phyloP scores from a whole-genome alignment of 2,329 filamentous ascomycete species.

The Nemania abortiva region DNA sequence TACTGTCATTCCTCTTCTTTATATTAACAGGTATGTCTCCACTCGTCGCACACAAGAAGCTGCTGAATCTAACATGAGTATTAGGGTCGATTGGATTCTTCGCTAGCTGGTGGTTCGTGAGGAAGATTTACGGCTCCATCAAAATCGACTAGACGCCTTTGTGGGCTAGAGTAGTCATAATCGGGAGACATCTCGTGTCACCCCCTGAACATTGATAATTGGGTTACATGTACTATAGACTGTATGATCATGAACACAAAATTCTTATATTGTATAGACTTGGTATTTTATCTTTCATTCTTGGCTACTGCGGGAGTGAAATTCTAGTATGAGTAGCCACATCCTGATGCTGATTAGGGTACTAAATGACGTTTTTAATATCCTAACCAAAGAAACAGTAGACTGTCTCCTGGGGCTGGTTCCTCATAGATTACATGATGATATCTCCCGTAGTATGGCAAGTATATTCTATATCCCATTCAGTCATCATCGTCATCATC shows the following conservation, averaged over 20 bases:
- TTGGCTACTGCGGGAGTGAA: background rate
- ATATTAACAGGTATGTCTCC: conserved; percentile 84
- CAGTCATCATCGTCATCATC: conserved; percentile 60
- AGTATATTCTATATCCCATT: background rate
- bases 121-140: conserved; percentile 96
- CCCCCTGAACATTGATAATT: conserved; percentile 16
- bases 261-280: conserved; percentile 20
- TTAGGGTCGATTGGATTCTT: conserved; percentile 95
- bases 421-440: background rate
- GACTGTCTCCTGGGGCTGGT: background rate
- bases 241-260: conserved; percentile 37
- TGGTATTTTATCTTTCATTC: background rate
- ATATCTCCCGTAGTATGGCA: background rate
- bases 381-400: no score
- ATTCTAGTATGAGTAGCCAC: background rate
- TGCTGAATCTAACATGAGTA: conserved; percentile 31
- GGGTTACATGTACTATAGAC: conserved; percentile 41
- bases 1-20: conserved; percentile 92
- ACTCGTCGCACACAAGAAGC: background rate
- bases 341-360: background rate
- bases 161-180: background rate
- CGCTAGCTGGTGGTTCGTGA: conserved; percentile 92
- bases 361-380: background rate
- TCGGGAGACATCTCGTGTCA: background rate
- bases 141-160: conserved; percentile 81